phyloP scores from a whole-genome alignment of 371 early-diverging fungal genomes.

The Rhizopus delemar region DNA sequence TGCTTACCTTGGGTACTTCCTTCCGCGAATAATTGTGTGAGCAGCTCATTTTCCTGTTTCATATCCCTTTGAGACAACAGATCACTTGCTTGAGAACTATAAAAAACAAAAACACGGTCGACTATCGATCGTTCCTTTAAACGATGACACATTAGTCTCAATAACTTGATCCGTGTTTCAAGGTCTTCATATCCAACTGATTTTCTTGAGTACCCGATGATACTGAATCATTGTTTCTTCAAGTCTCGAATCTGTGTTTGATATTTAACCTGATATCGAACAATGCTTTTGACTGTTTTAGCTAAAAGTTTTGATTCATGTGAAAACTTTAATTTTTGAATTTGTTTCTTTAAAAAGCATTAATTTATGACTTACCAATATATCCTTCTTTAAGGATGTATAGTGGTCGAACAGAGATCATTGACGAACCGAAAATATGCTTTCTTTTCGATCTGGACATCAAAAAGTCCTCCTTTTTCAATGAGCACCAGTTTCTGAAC shows the following conservation, averaged over 20 bases:
- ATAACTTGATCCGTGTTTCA: constrained; percentile 10
- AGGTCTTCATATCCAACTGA: constrained; percentile 1
- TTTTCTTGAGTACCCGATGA: constrained; percentile 14
- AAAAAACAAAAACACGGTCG: no score
- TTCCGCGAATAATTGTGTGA: no score
- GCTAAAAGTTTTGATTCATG: no score
- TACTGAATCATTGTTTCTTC: constrained; percentile 13
- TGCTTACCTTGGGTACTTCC: no score
- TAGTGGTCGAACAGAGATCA: constrained; percentile 13
- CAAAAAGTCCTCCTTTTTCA: constrained; percentile 9
- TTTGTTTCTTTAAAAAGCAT: no score
- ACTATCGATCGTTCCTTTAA: no score
- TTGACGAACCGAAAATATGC: constrained; percentile 1
- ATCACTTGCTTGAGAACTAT: no score
- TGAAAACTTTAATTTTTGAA: no score
- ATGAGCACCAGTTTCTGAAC: constrained; percentile 18
- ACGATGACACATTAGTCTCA: no score
- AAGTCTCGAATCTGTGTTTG: constrained; percentile 9
- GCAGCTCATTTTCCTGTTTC: no score
- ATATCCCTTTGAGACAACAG: no score
- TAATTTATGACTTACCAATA: background rate
- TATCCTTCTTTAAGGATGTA: constrained; percentile 7
- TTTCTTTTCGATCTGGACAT: constrained; percentile 10
- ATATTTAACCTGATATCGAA: constrained; percentile 1
- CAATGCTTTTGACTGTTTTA: background rate